phyloP scores from a whole-genome alignment of 164 flowering plant species.

The Nelumbo lutea region DNA sequence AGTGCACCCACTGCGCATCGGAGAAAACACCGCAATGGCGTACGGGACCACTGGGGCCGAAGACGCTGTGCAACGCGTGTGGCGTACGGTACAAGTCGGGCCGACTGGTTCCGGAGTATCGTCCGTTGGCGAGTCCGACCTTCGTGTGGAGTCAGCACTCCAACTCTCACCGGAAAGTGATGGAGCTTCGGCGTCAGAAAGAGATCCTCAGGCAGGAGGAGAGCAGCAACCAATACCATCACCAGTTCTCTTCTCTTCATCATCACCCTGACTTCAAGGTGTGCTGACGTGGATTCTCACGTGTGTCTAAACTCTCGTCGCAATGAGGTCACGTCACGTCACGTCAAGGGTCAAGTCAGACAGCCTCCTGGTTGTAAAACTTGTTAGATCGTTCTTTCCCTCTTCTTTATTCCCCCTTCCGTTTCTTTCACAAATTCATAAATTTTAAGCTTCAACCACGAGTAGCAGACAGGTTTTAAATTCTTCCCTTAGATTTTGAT shows the following conservation, averaged over 20 bases:
- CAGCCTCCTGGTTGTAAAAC: too few species aligned
- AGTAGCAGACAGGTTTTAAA: too few species aligned
- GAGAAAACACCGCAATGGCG: slow-evolving; percentile 77
- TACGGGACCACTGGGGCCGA: slow-evolving; percentile 65
- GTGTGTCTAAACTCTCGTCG: too few species aligned
- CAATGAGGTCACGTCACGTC: too few species aligned
- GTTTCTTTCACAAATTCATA: too few species aligned
- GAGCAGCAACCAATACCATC: slow-evolving; percentile 11
- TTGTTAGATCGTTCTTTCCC: too few species aligned
- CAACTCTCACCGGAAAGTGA: slow-evolving; percentile 59
- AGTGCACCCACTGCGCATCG: slow-evolving; percentile 60
- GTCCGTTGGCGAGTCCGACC: slow-evolving; percentile 71
- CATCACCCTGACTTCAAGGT: slow-evolving; percentile 35
- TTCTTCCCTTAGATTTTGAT: too few species aligned
- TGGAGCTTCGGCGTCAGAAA: slow-evolving; percentile 65
- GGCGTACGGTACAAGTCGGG: slow-evolving; percentile 70
- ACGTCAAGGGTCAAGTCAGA: too few species aligned
- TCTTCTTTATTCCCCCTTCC: too few species aligned
- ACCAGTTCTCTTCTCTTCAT: slow-evolving; percentile 1
- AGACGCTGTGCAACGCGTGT: slow-evolving; percentile 63
- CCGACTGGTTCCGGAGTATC: slow-evolving; percentile 60
- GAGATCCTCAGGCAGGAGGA: slow-evolving; percentile 26
- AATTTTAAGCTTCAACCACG: too few species aligned
- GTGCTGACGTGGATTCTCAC: slow-evolving; percentile 20
- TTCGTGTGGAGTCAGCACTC: slow-evolving; percentile 60